A percentile compares a stretch with the other conserved stretches of the same genome.
phyloP scores from a whole-genome alignment of 2,329 filamentous ascomycete species.

The Colletotrichum spaethianum region DNA sequence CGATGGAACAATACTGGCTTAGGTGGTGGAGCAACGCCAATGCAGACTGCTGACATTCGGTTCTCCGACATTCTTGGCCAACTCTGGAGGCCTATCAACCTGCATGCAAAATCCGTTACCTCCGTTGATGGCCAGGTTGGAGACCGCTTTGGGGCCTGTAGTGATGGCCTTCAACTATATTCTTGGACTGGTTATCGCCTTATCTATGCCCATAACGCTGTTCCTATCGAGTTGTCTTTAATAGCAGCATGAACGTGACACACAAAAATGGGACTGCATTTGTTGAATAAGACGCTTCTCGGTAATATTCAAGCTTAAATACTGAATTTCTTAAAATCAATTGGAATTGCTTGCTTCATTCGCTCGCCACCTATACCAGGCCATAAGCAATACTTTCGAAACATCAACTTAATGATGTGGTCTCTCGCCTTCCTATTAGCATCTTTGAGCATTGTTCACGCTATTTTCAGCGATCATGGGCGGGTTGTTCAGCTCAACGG shows the following conservation, averaged over 20 bases:
- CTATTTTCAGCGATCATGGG: not conserved
- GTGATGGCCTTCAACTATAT: not conserved
- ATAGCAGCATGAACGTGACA: not conserved
- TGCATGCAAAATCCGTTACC: not conserved
- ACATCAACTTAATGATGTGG: not conserved
- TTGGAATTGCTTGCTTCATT: too few species aligned
- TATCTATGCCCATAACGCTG: too few species aligned
- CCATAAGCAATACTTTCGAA: too few species aligned
- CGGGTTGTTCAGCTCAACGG: slow-evolving; percentile 1
- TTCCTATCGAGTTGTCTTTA: not conserved
- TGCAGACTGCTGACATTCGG: not conserved
- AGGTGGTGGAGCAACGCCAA: not conserved
- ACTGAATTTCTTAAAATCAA: too few species aligned
- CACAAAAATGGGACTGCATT: not conserved
- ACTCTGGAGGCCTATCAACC: not conserved
- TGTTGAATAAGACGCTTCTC: not conserved
- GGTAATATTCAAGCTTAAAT: not conserved
- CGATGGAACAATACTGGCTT: not conserved
- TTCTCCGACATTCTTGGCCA: not conserved
- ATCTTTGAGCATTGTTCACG: not conserved
- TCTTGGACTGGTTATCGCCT: not conserved
- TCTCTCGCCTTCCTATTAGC: not conserved
- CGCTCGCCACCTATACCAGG: too few species aligned
- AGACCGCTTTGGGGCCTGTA: not conserved
- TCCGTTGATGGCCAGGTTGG: not conserved